These are phyloP conservation scores for Diphasiastrum complanatum DNA, from an alignment of 83 land plant genomes.

Conservation along the genomic window DNA sequence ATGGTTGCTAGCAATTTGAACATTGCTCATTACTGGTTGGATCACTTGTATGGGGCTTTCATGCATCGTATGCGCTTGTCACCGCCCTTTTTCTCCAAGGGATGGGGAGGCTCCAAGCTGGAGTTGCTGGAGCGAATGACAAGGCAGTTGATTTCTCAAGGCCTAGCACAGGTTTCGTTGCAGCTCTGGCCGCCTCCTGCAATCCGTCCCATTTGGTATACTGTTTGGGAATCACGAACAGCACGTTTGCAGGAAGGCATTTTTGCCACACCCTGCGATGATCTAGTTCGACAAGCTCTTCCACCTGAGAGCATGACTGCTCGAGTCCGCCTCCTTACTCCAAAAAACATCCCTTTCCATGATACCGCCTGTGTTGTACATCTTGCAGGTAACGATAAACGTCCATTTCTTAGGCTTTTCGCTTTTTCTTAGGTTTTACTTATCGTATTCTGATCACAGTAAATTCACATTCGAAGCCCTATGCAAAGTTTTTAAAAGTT, in stretches of 20 bases:
- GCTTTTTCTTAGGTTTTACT: neutral
- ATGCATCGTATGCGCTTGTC: conserved; percentile 66
- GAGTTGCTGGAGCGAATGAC: conserved; percentile 71
- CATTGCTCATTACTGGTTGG: conserved; percentile 70
- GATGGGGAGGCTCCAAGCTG: conserved; percentile 89
- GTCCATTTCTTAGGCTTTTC: neutral
- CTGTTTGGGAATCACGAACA: conserved; percentile 69
- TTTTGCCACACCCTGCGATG: conserved; percentile 81
- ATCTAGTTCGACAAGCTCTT: conserved; percentile 55
- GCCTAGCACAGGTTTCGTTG: conserved; percentile 37
- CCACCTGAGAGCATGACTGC: conserved; percentile 84
- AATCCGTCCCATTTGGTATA: conserved; percentile 69
- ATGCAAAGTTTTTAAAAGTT: no score
- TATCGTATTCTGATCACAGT: neutral
- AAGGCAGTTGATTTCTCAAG: conserved; percentile 57
- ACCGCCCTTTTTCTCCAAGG: conserved; percentile 84
- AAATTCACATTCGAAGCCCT: neutral
- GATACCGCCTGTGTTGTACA: conserved; percentile 88
- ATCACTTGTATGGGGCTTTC: conserved; percentile 81
- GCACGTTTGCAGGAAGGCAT: conserved; percentile 80
- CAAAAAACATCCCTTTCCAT: conserved; percentile 49
- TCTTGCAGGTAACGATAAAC: conserved; percentile 83
- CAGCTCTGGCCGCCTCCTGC: conserved; percentile 63
- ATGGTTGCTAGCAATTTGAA: conserved; percentile 83
- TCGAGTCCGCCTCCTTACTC: conserved; percentile 75